Conservation (phyloP, 345 rosid genomes). For the Eucalyptus cloeziana region DNA sequence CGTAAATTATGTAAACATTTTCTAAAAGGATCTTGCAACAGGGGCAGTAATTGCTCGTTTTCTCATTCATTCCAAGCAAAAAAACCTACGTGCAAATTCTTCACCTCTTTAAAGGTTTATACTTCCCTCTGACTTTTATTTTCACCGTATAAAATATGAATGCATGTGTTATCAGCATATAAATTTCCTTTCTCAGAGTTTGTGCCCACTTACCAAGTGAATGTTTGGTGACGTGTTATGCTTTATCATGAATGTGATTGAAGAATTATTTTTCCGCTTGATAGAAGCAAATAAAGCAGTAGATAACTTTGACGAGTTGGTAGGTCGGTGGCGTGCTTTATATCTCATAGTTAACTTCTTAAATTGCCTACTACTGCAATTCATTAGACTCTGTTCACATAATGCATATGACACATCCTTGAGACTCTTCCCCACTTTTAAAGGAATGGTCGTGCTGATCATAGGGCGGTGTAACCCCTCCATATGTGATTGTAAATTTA, state of each 20-base stretch:
- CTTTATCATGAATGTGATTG: neutral
- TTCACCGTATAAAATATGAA: neutral
- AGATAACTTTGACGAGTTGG: neutral
- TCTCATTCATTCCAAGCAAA: slow-evolving; percentile 57
- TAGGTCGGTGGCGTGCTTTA: neutral
- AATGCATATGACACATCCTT: neutral
- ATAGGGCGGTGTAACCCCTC: neutral
- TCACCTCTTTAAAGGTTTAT: slow-evolving; percentile 58
- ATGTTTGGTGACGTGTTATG: neutral
- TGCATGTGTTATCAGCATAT: neutral
- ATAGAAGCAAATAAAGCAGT: neutral
- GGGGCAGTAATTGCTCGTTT: slow-evolving; percentile 52
- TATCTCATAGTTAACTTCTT: neutral
- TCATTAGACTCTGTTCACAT: neutral
- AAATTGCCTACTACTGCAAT: neutral
- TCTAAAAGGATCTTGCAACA: slow-evolving; percentile 52
- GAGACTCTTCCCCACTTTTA: neutral
- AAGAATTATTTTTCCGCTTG: neutral
- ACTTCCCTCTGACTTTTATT: neutral
- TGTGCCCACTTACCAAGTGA: neutral
- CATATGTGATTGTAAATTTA: neutral
- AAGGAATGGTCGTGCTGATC: neutral
- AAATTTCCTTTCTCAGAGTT: neutral
- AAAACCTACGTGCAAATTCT: slow-evolving; percentile 56
- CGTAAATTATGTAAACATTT: slow-evolving; percentile 49